These are phyloP conservation scores for Corchorus olitorius DNA, from an alignment of 345 rosid genomes.

Conservation along the genomic window DNA sequence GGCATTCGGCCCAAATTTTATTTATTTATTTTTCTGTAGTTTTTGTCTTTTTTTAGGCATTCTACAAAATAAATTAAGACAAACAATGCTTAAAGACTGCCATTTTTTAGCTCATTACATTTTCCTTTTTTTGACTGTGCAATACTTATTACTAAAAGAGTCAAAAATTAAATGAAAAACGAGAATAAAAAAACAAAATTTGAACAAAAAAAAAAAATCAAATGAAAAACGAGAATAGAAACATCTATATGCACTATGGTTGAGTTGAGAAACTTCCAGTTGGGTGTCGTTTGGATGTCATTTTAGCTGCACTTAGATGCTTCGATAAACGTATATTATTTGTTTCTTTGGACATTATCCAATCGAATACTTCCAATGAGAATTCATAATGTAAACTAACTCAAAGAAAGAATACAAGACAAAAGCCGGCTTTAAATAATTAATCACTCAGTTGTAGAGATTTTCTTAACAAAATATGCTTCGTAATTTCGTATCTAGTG, in stretches of 20 bases:
- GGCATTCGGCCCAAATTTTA: no score
- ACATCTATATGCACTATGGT: background rate
- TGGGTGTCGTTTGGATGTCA: background rate
- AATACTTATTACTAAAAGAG: no score
- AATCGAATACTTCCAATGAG: constrained; percentile 8
- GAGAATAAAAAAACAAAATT: background rate
- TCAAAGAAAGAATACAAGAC: constrained; percentile 8
- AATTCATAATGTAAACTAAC: background rate
- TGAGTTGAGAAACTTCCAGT: background rate
- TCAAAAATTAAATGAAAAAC: background rate
- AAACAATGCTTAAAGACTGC: no score
- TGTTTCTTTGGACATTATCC: constrained; percentile 2
- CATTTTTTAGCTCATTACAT: no score
- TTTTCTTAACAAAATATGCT: background rate
- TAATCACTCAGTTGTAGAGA: background rate
- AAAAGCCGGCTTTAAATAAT: background rate
- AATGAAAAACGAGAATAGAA: background rate
- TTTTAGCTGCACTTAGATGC: constrained; percentile 6
- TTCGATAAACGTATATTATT: background rate
- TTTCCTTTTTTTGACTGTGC: no score
- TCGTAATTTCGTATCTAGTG: background rate
- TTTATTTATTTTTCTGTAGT: no score
- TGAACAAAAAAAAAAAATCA: background rate
- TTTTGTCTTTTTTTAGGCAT: no score
- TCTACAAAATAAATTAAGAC: no score